Percentiles rank a stretch among this genome's conserved stretches.
phyloP scores from a whole-genome alignment of 2,329 filamentous ascomycete genomes.

The Amauroascus niger region DNA sequence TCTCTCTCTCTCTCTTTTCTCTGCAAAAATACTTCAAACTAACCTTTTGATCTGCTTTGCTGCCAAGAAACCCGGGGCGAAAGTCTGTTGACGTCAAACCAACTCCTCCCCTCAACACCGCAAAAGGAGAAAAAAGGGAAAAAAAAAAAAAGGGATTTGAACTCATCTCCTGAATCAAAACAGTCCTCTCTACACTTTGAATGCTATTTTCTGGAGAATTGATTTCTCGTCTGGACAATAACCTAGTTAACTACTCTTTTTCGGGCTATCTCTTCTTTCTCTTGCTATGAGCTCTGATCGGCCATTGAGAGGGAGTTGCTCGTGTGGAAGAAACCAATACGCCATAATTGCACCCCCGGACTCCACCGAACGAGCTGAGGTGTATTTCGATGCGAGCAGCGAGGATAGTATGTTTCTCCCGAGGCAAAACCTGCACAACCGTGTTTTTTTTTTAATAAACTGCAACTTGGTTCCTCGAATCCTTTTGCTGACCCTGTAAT shows the following conservation, averaged over 20 bases:
- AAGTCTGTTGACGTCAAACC: conserved; percentile 6
- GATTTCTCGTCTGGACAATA: too few relatives aligned
- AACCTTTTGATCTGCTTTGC: not conserved
- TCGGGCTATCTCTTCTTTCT: not conserved
- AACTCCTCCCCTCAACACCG: not conserved
- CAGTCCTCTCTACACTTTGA: too few relatives aligned
- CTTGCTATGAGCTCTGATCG: conserved; percentile 13
- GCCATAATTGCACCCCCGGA: conserved; percentile 58
- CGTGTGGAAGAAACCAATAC: conserved; percentile 79
- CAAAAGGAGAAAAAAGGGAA: too few relatives aligned
- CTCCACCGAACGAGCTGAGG: conserved; percentile 49
- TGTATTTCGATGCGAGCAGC: conserved; percentile 64
- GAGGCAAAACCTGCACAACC: too few relatives aligned
- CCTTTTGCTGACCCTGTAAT: conserved; percentile 5
- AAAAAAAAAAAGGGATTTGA: too few relatives aligned
- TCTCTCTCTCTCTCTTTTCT: not conserved
- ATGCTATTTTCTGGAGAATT: too few relatives aligned
- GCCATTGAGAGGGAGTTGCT: conserved; percentile 42
- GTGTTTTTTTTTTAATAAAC: too few relatives aligned
- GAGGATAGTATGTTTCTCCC: conserved; percentile 60
- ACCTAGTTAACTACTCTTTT: too few relatives aligned
- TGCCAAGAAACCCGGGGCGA: conserved; percentile 4
- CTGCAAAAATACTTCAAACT: not conserved
- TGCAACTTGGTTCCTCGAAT: not conserved
- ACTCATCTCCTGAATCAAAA: too few relatives aligned